Percentiles rank a stretch among this genome's conserved stretches.
Evolutionary conservation across 2,329 filamentous ascomycete genomes (phyloP).

Genomic region (Corynespora cassiicola): DNA sequence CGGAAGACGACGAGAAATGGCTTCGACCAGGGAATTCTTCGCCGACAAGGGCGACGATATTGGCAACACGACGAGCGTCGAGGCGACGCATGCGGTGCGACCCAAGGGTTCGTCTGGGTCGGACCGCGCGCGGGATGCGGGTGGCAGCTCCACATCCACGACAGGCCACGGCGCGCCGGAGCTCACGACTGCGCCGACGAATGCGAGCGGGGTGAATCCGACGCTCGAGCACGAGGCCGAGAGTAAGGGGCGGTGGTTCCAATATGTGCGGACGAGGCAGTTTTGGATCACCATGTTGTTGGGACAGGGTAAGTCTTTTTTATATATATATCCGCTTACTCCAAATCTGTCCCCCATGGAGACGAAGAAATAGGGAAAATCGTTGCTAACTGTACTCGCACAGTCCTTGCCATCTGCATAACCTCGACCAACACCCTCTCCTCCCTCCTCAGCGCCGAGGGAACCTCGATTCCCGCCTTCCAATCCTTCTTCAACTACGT

Average conservation of each 20-base stretch:
- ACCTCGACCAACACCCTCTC: conserved; percentile 93
- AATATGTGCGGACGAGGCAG: conserved; percentile 81
- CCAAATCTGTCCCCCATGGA: conserved; percentile 3
- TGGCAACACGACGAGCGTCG: conserved; percentile 15
- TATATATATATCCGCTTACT: background rate
- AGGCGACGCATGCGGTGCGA: conserved; percentile 25
- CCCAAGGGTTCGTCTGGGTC: conserved; percentile 23
- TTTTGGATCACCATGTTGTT: conserved; percentile 86
- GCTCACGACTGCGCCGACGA: too few relatives aligned
- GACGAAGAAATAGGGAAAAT: background rate
- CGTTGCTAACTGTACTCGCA: background rate
- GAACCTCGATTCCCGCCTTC: conserved; percentile 89
- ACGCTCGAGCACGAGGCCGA: conserved; percentile 44
- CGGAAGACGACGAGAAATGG: conserved; percentile 18
- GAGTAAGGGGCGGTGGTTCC: conserved; percentile 57
- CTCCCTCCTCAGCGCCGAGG: conserved; percentile 69
- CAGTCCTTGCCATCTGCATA: conserved; percentile 73
- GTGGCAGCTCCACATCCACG: conserved; percentile 18
- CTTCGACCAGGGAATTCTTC: conserved; percentile 5
- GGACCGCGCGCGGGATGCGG: too few relatives aligned
- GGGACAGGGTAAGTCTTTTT: conserved; percentile 59
- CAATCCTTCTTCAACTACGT: conserved; percentile 96
- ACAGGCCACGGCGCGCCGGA: conserved; percentile 22
- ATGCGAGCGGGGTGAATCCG: conserved; percentile 20
- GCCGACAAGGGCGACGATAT: conserved; percentile 22